Evolutionary conservation across 768 basidiomycete species (phyloP).

Genomic region (Termitomyces sp.): DNA sequence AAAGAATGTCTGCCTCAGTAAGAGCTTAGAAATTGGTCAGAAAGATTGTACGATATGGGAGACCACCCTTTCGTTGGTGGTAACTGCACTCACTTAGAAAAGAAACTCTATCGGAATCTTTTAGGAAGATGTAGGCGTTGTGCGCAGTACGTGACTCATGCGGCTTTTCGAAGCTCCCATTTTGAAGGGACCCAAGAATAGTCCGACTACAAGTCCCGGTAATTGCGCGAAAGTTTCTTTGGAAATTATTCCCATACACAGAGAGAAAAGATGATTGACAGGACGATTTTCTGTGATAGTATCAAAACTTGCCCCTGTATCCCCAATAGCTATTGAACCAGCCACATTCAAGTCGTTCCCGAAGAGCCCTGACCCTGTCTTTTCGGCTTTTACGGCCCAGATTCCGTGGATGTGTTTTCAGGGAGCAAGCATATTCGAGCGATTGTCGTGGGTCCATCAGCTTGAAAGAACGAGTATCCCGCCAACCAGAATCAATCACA

Average conservation of each 20-base stretch:
- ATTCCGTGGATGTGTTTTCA: neutral
- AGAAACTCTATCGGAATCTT: neutral
- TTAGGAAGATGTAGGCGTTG: neutral
- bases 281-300: slow-evolving; percentile 8
- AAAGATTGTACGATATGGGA: neutral
- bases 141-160: neutral
- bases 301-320: slow-evolving; percentile 5
- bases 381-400: neutral
- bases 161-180: neutral
- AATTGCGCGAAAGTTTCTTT: slow-evolving; percentile 2
- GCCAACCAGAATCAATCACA: too few species aligned
- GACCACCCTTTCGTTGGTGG: neutral
- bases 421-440: neutral
- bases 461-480: neutral
- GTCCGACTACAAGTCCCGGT: slow-evolving; percentile 6
- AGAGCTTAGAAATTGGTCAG: neutral
- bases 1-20: slow-evolving; percentile 1
- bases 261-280: slow-evolving; percentile 13
- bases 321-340: slow-evolving; percentile 1
- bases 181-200: neutral
- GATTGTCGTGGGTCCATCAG: neutral
- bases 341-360: neutral
- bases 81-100: neutral
- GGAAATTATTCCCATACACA: neutral
- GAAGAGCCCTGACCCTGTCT: neutral